These are phyloP conservation scores for Vitis rupestris DNA, from an alignment of 164 flowering plant species.

Conservation along the genomic window DNA sequence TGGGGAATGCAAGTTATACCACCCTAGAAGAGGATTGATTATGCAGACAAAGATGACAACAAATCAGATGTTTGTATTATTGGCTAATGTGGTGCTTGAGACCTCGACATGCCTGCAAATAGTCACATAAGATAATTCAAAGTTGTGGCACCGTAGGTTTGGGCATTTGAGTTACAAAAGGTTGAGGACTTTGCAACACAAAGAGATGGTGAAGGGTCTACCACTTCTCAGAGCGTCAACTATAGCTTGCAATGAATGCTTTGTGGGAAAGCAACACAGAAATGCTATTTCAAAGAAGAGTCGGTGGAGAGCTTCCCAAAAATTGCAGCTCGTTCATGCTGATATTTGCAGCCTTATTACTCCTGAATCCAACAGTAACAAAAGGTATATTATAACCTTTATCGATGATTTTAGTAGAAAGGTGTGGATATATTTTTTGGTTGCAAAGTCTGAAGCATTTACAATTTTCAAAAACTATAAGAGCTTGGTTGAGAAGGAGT, in stretches of 20 bases:
- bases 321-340: constrained; percentile 12
- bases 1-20: no score
- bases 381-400: not conserved
- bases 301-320: constrained; percentile 5
- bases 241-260: not conserved
- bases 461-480: not conserved
- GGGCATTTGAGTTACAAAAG: constrained; percentile 14
- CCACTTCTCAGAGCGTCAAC: not conserved
- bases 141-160: constrained; percentile 11
- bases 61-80: no score
- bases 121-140: no score
- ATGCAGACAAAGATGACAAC: no score
- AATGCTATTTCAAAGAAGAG: constrained; percentile 1
- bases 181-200: not conserved
- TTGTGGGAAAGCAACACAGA: constrained; percentile 9
- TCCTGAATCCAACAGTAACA: not conserved
- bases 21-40: no score
- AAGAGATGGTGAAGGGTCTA: constrained; percentile 11
- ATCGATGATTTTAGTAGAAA: constrained; percentile 5
- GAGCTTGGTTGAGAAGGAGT: not conserved
- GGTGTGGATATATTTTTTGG: not conserved
- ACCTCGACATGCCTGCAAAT: no score
- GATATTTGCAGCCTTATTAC: constrained; percentile 16
- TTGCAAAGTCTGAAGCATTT: not conserved
- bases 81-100: no score